Evolutionary conservation across 768 basidiomycete species (phyloP), one percentile per base, ranked within the genome.

Genomic region (Tylopilus rubrobrunneus): DNA sequence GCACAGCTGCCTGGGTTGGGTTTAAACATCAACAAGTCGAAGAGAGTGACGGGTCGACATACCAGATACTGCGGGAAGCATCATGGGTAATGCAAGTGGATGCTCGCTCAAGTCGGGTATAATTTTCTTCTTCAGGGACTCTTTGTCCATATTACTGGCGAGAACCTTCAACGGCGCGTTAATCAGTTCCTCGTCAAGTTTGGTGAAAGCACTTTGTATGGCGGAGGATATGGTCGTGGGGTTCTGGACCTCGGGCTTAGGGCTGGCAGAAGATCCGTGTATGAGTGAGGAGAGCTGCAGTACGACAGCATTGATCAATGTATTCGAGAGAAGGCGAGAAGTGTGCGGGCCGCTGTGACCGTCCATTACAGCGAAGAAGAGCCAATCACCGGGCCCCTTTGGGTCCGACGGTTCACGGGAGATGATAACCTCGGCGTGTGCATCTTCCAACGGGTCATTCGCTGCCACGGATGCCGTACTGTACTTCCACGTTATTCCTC

Each of bases 361-460:
- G 61, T 94, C 93, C 85, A 96, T 88, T 34, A 96, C 85, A 1
- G 91, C 75, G 63, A 92, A 94, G 71, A 96, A 89, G 41, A 92
- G 75, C 55, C 88, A 79, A 63, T 91, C 89, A 14, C 87, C 87
- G 2, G 81, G 78, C 0, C 75, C 75, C 4, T 80, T 76, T 10
- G 79, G 75, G 59, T 85, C 82, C n/a, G 79, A 72, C 4, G 72
- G 73, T 62, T 89, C 84, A 37, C 85, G 76, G 58, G 79, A 68
- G 46, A 96, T 73, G 56, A 93, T 74, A 52, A 85, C 83, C 55
- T 79, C 78, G 4, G 89, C 82, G 58, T 86, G 80, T 25, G 92
- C 85, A 67, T 99, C 97, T 71, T 99, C 97, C 48, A 97, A 85
- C 8, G 93, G 91, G 55, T 88, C 82, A 64, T 99, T 99, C 4